phyloP scores from a whole-genome alignment of 1,139 yeast genomes.

The Candida smagusa region DNA sequence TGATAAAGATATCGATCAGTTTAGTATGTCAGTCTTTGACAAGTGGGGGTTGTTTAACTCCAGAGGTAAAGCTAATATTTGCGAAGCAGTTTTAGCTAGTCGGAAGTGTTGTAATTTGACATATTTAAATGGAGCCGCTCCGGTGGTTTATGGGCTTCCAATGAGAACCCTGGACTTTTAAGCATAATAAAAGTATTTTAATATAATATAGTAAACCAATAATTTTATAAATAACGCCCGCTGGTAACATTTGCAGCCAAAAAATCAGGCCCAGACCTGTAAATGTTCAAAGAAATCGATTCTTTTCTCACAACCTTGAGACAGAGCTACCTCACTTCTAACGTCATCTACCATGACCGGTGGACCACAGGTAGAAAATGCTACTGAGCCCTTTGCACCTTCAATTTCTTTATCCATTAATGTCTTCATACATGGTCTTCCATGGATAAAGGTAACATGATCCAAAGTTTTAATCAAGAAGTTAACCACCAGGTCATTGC shows the following conservation, averaged over 20 bases:
- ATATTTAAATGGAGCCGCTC: slow-evolving; percentile 78
- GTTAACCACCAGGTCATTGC: background rate
- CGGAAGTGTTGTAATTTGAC: slow-evolving; percentile 62
- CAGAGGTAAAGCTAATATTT: slow-evolving; percentile 22
- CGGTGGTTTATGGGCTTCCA: slow-evolving; percentile 77
- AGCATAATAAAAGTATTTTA: background rate
- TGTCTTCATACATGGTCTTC: slow-evolving; percentile 31
- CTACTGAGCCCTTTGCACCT: slow-evolving; percentile 33
- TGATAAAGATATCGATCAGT: slow-evolving; percentile 87
- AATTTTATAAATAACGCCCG: background rate
- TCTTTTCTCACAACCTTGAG: slow-evolving; percentile 28
- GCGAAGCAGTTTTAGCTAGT: slow-evolving; percentile 52
- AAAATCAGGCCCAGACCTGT: slow-evolving; percentile 33
- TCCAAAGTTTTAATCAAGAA: slow-evolving; percentile 15
- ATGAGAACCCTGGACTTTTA: slow-evolving; percentile 15
- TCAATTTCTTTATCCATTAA: slow-evolving; percentile 25
- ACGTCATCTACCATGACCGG: slow-evolving; percentile 51
- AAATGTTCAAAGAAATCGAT: slow-evolving; percentile 47
- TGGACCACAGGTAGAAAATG: slow-evolving; percentile 53
- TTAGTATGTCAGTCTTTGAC: slow-evolving; percentile 57
- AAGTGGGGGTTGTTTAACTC: slow-evolving; percentile 55
- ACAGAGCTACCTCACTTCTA: slow-evolving; percentile 32
- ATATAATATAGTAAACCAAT: too few species aligned
- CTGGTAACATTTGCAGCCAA: too few species aligned
- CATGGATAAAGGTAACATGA: slow-evolving; percentile 26